Evolutionary conservation across 345 rosid genomes (phyloP).

Genomic region (Lumnitzera racemosa): DNA sequence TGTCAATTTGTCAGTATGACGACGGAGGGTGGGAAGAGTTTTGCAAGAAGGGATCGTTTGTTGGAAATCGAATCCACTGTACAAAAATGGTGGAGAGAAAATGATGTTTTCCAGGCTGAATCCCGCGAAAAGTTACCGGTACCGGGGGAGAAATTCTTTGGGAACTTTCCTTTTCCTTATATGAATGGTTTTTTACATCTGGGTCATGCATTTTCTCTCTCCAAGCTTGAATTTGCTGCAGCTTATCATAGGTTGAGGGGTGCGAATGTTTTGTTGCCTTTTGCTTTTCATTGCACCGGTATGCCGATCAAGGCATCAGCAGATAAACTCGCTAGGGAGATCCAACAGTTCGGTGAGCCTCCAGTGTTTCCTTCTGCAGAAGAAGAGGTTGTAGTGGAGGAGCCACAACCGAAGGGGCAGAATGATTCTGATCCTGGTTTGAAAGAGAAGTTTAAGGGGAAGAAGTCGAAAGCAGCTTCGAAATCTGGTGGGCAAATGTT

Average conservation of each 20-base stretch:
- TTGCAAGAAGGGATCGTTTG: slow-evolving; percentile 67
- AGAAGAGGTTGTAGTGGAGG: slow-evolving; percentile 15
- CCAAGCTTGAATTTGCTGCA: slow-evolving; percentile 87
- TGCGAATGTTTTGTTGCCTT: slow-evolving; percentile 77
- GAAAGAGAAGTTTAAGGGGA: slow-evolving; percentile 59
- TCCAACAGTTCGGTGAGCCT: slow-evolving; percentile 63
- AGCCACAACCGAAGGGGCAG: slow-evolving; percentile 25
- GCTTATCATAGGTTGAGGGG: slow-evolving; percentile 86
- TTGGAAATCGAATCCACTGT: slow-evolving; percentile 54
- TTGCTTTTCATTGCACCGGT: slow-evolving; percentile 92
- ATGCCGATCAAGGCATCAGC: slow-evolving; percentile 99
- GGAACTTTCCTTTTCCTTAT: slow-evolving; percentile 73
- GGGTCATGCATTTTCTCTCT: slow-evolving; percentile 74
- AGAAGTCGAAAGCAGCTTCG: slow-evolving; percentile 83
- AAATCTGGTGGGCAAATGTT: slow-evolving; percentile 69
- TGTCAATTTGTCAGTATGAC: slow-evolving; percentile 48
- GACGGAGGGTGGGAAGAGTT: slow-evolving; percentile 60
- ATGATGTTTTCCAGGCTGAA: slow-evolving; percentile 58
- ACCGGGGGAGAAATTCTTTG: slow-evolving; percentile 65
- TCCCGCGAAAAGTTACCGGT: slow-evolving; percentile 37
- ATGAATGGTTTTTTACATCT: slow-evolving; percentile 81
- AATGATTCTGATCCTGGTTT: slow-evolving; percentile 25
- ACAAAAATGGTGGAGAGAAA: slow-evolving; percentile 60
- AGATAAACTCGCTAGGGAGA: slow-evolving; percentile 77
- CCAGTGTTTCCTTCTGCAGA: slow-evolving; percentile 47